Evolutionary conservation across 768 basidiomycete genomes (phyloP).

Genomic region (Candolleomyces eurysporus): DNA sequence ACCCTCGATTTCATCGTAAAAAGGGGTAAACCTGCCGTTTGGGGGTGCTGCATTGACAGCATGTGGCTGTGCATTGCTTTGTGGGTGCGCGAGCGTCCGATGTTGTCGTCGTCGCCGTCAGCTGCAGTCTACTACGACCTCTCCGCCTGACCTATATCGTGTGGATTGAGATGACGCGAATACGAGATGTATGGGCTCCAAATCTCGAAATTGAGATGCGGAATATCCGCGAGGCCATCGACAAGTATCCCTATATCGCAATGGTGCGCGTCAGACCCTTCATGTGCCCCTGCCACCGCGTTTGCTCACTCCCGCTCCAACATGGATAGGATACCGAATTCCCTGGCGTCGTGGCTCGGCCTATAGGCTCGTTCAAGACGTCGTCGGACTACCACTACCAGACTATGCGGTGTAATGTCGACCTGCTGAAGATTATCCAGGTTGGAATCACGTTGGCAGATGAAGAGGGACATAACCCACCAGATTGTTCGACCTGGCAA

Average conservation of each 20-base stretch:
- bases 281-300: conserved; percentile 17
- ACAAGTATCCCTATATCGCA: conserved; percentile 89
- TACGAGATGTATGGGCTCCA: conserved; percentile 93
- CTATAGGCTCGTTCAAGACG: conserved; percentile 94
- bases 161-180: conserved; percentile 58
- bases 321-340: conserved; percentile 94
- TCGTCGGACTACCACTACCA: conserved; percentile 99
- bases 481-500: conserved; percentile 95
- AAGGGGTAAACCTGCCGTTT: no score
- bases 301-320: conserved; percentile 23
- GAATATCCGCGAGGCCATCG: conserved; percentile 81
- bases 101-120: not conserved
- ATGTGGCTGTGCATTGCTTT: no score
- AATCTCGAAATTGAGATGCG: conserved; percentile 94
- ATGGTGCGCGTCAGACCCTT: conserved; percentile 60
- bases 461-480: conserved; percentile 88
- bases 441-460: conserved; percentile 93
- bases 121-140: not conserved
- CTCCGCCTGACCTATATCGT: not conserved
- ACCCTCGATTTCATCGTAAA: no score
- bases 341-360: conserved; percentile 96
- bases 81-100: no score
- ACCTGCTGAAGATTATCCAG: conserved; percentile 96
- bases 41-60: no score
- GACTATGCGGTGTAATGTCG: conserved; percentile 99